Percentiles rank a stretch among this genome's conserved stretches.
Evolutionary conservation across 31 red algal species (phyloP).

Genomic region (Odonthalia washingtoniensis): DNA sequence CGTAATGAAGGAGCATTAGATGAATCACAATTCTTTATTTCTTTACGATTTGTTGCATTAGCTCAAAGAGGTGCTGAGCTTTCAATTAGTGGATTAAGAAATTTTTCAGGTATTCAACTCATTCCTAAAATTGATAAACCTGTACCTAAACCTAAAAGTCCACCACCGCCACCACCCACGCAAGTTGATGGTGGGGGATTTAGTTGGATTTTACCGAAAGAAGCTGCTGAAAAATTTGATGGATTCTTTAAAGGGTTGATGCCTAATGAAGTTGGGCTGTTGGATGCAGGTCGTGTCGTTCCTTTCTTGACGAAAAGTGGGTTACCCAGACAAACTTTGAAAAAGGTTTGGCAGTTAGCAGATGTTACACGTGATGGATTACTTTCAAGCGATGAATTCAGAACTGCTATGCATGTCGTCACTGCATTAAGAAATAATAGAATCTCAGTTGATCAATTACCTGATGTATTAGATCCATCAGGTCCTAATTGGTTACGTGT

Average conservation of each 20-base stretch:
- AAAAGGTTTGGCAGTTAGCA: slow-evolving; percentile 85
- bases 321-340: slow-evolving; percentile 74
- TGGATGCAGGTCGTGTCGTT: slow-evolving; percentile 68
- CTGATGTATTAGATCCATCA: slow-evolving; percentile 57
- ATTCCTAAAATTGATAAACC: slow-evolving; percentile 78
- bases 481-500: slow-evolving; percentile 79
- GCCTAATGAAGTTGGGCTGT: slow-evolving; percentile 49
- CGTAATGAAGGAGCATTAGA: slow-evolving; percentile 71
- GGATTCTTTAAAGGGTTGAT: slow-evolving; percentile 69
- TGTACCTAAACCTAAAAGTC: slow-evolving; percentile 2
- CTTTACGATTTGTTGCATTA: slow-evolving; percentile 90
- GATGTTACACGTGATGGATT: slow-evolving; percentile 88
- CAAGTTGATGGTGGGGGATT: slow-evolving; percentile 20
- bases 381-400: slow-evolving; percentile 89
- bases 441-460: slow-evolving; percentile 56
- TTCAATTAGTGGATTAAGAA: slow-evolving; percentile 80
- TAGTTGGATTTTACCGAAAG: slow-evolving; percentile 65
- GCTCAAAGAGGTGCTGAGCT: slow-evolving; percentile 91
- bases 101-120: slow-evolving; percentile 91
- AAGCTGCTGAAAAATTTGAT: slow-evolving; percentile 80
- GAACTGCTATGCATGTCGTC: slow-evolving; percentile 85
- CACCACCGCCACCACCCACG: background rate
- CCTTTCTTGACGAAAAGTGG: slow-evolving; percentile 76
- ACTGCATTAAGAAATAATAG: slow-evolving; percentile 60
- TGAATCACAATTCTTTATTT: slow-evolving; percentile 90